Base-by-base conservation (phyloP, 192 early-diverging fungal genomes). In the Backusella circina region DNA sequence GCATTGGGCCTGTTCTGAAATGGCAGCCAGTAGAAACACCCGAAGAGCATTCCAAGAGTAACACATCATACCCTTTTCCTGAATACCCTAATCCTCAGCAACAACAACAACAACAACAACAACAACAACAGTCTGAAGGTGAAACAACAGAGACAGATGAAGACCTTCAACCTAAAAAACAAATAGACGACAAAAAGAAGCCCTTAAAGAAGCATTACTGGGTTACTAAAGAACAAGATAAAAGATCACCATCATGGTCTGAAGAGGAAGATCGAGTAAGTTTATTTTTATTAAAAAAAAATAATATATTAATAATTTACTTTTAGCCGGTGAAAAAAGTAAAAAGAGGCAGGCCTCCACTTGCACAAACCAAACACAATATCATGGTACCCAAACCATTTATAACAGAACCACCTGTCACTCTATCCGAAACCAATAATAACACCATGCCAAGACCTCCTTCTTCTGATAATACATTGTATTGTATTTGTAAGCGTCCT, bases 401-500 rank as follows among this genome's bases (percentile, higher is more conserved):
- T 38, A 21, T 23, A 68, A 68, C 67, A 38, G 67, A 68, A 68
- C 67, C 36, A 38, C 67, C 67, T 23, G 67, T n/a, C 21, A 36
- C 36, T 21, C 18, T 36, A 37, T 12, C 67, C 21, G 36, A 33
- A 15, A 38, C 23, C 8, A 68, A 39, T 26, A 70, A 70, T 7
- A 28, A 70, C 35, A 70, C 6, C 7, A 44, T 28, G 26, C 15
- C 51, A 38, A 54, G 71, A 44, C 38, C 33, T 26, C 26, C 76
- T 9, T 37, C 61, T 23, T 61, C 68, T 33, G 50, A 72, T 30
- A 54, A 67, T 28, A 68, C 66, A 13, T 66, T 75, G 9, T 91
- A 89, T 50, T 93, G 92, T 66, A 71, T 92, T 38, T 94, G 92
- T 69, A 81, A 83, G 26, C 71, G 80, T 28, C 83, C 80, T 4